These are phyloP conservation scores for Brassica balearica DNA, from an alignment of 441 rosid species.

Conservation along the genomic window DNA sequence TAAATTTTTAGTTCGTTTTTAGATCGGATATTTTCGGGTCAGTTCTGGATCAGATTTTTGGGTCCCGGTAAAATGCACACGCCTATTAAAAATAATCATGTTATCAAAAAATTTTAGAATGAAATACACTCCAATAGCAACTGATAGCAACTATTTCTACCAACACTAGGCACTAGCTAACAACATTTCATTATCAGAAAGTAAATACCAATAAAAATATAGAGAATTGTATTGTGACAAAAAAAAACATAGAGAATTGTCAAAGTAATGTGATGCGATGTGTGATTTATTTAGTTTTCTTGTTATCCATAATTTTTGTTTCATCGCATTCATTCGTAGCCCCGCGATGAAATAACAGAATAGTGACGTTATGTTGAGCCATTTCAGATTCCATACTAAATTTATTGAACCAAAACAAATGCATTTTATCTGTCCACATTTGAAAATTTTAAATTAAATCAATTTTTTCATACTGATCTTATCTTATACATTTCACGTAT, in stretches of 20 bases:
- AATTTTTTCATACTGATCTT: background rate
- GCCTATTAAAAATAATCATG: background rate
- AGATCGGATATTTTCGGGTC: too few relatives aligned
- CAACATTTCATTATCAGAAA: slow-evolving; percentile 14
- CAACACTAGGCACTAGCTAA: slow-evolving; percentile 14
- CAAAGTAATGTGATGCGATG: background rate
- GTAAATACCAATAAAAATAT: background rate
- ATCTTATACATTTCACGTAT: background rate
- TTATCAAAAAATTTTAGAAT: slow-evolving; percentile 7
- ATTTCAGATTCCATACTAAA: background rate
- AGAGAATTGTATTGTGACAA: too few relatives aligned
- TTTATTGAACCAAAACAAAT: slow-evolving; percentile 6
- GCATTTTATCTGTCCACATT: slow-evolving; percentile 14
- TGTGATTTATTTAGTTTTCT: background rate
- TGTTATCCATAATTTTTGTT: background rate
- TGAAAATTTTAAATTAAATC: background rate
- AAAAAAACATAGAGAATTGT: background rate
- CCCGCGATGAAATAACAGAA: background rate
- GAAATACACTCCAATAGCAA: background rate
- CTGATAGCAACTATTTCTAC: slow-evolving; percentile 29
- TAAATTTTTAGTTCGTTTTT: too few relatives aligned
- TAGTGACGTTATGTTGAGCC: background rate
- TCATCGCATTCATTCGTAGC: background rate
- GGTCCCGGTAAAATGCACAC: too few relatives aligned
- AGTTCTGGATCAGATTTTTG: too few relatives aligned